These are phyloP conservation scores for Nakaseomyces bracarensis DNA, from an alignment of 1,139 yeast genomes.

Conservation along the genomic window DNA sequence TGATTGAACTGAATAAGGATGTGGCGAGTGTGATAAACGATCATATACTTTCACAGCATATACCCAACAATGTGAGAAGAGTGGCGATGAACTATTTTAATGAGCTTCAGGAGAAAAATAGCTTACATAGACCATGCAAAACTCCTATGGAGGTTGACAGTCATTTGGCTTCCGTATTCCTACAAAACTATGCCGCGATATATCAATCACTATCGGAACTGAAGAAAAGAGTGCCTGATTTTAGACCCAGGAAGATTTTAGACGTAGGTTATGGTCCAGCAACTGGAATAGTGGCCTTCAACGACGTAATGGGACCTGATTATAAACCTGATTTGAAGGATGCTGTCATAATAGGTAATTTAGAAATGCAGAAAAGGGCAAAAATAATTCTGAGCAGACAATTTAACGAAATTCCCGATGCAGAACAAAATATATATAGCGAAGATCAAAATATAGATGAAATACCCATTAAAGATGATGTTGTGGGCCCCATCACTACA, in stretches of 20 bases:
- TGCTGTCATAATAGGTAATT: slow-evolving; percentile 64
- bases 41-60: slow-evolving; percentile 45
- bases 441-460: slow-evolving; percentile 19
- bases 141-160: slow-evolving; percentile 66
- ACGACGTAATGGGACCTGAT: slow-evolving; percentile 63
- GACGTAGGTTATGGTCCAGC: slow-evolving; percentile 92
- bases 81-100: slow-evolving; percentile 48
- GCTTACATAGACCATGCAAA: slow-evolving; percentile 43
- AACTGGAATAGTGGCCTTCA: slow-evolving; percentile 81
- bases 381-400: slow-evolving; percentile 69
- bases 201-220: slow-evolving; percentile 63
- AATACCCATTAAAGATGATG: slow-evolving; percentile 28
- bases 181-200: slow-evolving; percentile 73
- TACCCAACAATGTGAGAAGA: slow-evolving; percentile 50
- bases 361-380: slow-evolving; percentile 73
- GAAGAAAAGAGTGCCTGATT: slow-evolving; percentile 44
- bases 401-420: slow-evolving; percentile 39
- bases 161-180: slow-evolving; percentile 72
- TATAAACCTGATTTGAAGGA: slow-evolving; percentile 60
- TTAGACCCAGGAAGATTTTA: slow-evolving; percentile 58
- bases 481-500: slow-evolving; percentile 54
- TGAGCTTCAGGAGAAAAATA: slow-evolving; percentile 40
- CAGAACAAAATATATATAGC: slow-evolving; percentile 18
- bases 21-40: slow-evolving; percentile 51
- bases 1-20: slow-evolving; percentile 42